A percentile compares a stretch with the other conserved stretches of the same genome.
These are phyloP conservation scores for Kodamaea suecica DNA, from an alignment of 1,139 yeast genomes.

Conservation along the genomic window DNA sequence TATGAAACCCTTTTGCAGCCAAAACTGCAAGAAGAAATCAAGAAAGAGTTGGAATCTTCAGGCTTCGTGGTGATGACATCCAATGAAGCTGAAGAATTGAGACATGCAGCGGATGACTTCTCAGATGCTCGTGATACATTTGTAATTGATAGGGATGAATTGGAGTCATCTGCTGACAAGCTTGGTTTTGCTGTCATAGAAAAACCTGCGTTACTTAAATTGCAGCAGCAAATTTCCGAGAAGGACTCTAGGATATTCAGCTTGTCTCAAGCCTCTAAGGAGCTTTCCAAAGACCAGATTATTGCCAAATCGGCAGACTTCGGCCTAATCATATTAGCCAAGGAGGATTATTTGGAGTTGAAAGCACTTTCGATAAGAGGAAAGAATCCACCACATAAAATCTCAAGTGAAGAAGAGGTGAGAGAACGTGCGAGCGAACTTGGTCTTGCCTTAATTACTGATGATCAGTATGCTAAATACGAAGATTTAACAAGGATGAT, in stretches of 20 bases:
- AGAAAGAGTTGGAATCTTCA: conserved; percentile 2
- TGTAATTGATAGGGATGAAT: conserved; percentile 28
- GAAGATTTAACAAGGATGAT: conserved; percentile 19
- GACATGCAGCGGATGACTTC: conserved; percentile 15
- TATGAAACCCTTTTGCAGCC: conserved; percentile 1
- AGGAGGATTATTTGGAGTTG: conserved; percentile 30
- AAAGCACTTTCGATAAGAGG: conserved; percentile 16
- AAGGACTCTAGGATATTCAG: conserved; percentile 31
- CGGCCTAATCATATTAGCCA: conserved; percentile 29
- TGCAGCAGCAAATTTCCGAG: conserved; percentile 34
- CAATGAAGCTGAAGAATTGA: conserved; percentile 8
- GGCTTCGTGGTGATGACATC: conserved; percentile 9
- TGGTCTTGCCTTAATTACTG: conserved; percentile 43
- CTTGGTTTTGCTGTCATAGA: conserved; percentile 39
- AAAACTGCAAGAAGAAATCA: conserved; percentile 5
- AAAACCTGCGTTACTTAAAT: conserved; percentile 24
- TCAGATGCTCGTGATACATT: conserved; percentile 39
- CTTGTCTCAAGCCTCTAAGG: conserved; percentile 19
- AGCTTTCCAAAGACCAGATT: conserved; percentile 23
- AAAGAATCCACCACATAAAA: conserved; percentile 13
- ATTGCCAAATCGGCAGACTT: conserved; percentile 41
- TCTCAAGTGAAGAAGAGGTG: conserved; percentile 19
- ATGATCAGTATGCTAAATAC: conserved; percentile 29
- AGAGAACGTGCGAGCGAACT: conserved; percentile 21
- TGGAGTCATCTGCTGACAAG: conserved; percentile 26